These are phyloP conservation scores for Puccinia horiana DNA, from an alignment of 1,284 basidiomycete species.

Conservation along the genomic window DNA sequence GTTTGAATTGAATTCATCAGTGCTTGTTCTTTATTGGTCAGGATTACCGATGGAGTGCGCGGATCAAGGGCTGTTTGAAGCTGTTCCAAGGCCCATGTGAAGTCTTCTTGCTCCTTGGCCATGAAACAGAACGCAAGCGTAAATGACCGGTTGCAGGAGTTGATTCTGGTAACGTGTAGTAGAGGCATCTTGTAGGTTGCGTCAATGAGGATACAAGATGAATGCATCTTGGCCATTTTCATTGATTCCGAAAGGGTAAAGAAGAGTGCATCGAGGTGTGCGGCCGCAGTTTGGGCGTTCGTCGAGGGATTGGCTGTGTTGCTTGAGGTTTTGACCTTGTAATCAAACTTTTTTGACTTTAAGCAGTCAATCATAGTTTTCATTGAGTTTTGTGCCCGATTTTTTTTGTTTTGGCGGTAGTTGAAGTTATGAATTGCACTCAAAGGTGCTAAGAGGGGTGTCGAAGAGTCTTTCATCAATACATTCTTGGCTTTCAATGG, in stretches of 20 bases:
- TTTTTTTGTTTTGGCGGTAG: neutral
- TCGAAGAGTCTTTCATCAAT: neutral
- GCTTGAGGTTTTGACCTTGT: neutral
- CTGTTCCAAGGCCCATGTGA: slow-evolving; percentile 3
- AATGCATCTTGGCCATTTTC: neutral
- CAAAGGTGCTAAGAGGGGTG: neutral
- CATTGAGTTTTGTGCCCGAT: neutral
- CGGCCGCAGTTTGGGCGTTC: neutral
- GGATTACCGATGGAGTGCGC: neutral
- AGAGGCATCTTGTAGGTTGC: slow-evolving; percentile 8
- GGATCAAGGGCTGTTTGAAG: neutral
- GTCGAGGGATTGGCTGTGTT: no score
- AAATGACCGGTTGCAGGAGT: neutral
- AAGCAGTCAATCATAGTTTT: neutral
- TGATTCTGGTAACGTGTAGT: neutral
- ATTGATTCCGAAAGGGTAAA: neutral
- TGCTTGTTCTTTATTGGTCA: slow-evolving; percentile 21
- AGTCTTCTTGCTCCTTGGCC: neutral
- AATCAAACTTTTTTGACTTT: neutral
- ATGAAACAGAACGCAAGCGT: slow-evolving; percentile 29
- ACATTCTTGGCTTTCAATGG: neutral
- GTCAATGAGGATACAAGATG: neutral
- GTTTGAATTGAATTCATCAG: slow-evolving; percentile 8
- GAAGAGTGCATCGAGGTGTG: neutral
- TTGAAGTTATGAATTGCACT: neutral